These are phyloP conservation scores for Globisporangium yorkense DNA, from an alignment of 352 stramenopile species.

Conservation along the genomic window DNA sequence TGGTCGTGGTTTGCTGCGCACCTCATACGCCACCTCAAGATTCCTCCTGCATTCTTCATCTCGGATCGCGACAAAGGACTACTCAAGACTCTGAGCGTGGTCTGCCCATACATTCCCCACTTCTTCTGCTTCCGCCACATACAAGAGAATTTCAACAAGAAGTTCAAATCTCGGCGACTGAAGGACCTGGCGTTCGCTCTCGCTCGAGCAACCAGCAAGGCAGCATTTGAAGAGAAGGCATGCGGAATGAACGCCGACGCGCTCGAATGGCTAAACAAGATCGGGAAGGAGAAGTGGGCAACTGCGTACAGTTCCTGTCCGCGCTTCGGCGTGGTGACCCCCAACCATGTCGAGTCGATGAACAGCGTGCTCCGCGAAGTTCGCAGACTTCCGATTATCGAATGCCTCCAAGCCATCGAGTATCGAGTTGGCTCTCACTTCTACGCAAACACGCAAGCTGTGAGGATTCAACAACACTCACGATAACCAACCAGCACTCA, in stretches of 20 bases:
- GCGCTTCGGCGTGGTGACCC: constrained; percentile 3
- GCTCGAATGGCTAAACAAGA: background rate
- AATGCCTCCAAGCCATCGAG: constrained; percentile 8
- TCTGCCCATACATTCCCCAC: background rate
- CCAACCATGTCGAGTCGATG: constrained; percentile 10
- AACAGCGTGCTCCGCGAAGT: background rate
- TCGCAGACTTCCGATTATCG: constrained; percentile 1
- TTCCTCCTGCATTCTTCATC: background rate
- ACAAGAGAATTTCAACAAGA: constrained; percentile 13
- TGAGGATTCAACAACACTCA: too few relatives aligned
- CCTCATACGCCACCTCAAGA: background rate
- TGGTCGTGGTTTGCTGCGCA: background rate
- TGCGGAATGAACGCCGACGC: background rate
- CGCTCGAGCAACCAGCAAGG: too few relatives aligned
- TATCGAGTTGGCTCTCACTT: background rate
- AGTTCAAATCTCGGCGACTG: constrained; percentile 7
- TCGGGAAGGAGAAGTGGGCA: constrained; percentile 1
- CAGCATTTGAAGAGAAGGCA: background rate
- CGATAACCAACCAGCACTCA: too few relatives aligned
- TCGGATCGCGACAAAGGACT: background rate
- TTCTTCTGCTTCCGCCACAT: constrained; percentile 11
- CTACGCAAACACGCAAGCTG: background rate
- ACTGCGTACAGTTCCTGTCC: constrained; percentile 4
- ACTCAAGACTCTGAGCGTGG: background rate
- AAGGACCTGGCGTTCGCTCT: background rate